Evolutionary conservation across 164 flowering plant genomes (phyloP).

Genomic region (Tetracentron sinense): DNA sequence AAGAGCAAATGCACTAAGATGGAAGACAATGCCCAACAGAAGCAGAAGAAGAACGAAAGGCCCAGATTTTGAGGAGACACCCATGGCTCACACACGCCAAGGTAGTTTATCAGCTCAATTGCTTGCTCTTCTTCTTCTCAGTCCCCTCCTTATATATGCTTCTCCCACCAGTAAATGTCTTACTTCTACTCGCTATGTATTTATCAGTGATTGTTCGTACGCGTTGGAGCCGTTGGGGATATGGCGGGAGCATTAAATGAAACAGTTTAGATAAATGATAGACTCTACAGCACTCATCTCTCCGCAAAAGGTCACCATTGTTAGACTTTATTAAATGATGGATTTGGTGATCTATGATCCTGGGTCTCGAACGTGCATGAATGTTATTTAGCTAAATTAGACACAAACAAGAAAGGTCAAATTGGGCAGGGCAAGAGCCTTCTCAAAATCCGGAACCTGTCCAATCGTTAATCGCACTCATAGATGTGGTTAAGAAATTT

Average conservation of each 20-base stretch:
- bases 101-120: background rate
- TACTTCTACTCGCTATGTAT: background rate
- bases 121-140: background rate
- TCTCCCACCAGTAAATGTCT: background rate
- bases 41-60: slow-evolving; percentile 9
- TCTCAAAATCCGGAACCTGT: too few species aligned
- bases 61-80: slow-evolving; percentile 3
- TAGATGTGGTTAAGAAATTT: too few species aligned
- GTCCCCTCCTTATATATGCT: slow-evolving; percentile 15
- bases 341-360: too few species aligned
- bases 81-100: slow-evolving; percentile 5
- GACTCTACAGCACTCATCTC: background rate
- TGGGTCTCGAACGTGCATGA: too few species aligned
- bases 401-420: too few species aligned
- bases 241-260: slow-evolving; percentile 11
- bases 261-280: background rate
- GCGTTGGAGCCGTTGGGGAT: slow-evolving; percentile 18
- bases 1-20: slow-evolving; percentile 17
- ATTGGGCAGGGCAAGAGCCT: too few species aligned
- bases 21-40: slow-evolving; percentile 16
- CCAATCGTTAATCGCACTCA: too few species aligned
- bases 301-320: too few species aligned
- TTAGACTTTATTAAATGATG: too few species aligned
- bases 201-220: slow-evolving; percentile 11
- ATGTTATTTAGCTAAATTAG: too few species aligned